These are phyloP conservation scores for Sporisorium reilianum DNA, from an alignment of 1,284 basidiomycete species.

Conservation along the genomic window DNA sequence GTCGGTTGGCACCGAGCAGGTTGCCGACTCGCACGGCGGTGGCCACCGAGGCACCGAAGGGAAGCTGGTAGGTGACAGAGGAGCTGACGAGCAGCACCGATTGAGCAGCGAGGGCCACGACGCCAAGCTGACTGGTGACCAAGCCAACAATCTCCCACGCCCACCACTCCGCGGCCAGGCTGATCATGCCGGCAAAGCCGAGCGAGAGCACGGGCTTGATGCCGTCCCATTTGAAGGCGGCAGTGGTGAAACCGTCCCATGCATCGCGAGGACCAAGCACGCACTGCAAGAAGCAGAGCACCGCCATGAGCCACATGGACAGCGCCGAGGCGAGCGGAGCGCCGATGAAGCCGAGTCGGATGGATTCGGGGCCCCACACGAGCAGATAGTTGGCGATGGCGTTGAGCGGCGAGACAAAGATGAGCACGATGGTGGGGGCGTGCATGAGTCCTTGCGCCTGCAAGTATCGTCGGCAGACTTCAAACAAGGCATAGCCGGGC, in stretches of 20 bases:
- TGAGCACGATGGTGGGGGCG: slow-evolving; percentile 86
- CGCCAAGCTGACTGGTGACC: slow-evolving; percentile 63
- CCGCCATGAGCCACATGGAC: slow-evolving; percentile 85
- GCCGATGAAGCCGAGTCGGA: slow-evolving; percentile 86
- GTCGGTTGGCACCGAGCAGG: slow-evolving; percentile 72
- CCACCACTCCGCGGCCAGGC: slow-evolving; percentile 88
- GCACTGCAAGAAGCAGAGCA: slow-evolving; percentile 59
- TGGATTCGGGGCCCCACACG: slow-evolving; percentile 71
- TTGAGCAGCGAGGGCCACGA: slow-evolving; percentile 74
- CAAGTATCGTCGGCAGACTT: slow-evolving; percentile 60
- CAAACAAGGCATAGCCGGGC: slow-evolving; percentile 80
- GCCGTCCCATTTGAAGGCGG: slow-evolving; percentile 55
- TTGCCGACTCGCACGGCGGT: slow-evolving; percentile 80
- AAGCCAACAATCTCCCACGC: slow-evolving; percentile 81
- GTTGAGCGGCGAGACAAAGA: slow-evolving; percentile 88
- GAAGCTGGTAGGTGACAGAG: slow-evolving; percentile 84
- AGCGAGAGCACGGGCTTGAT: slow-evolving; percentile 52
- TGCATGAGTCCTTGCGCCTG: slow-evolving; percentile 78
- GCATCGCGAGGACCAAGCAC: slow-evolving; percentile 79
- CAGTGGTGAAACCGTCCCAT: slow-evolving; percentile 81
- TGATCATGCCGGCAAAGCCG: slow-evolving; percentile 72
- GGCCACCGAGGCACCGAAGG: slow-evolving; percentile 83
- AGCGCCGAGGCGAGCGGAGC: slow-evolving; percentile 90
- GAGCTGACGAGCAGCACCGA: slow-evolving; percentile 80
- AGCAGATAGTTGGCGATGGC: slow-evolving; percentile 84